These are phyloP conservation scores for Monascus ruber DNA, from an alignment of 2,329 filamentous ascomycete species.

Conservation along the genomic window DNA sequence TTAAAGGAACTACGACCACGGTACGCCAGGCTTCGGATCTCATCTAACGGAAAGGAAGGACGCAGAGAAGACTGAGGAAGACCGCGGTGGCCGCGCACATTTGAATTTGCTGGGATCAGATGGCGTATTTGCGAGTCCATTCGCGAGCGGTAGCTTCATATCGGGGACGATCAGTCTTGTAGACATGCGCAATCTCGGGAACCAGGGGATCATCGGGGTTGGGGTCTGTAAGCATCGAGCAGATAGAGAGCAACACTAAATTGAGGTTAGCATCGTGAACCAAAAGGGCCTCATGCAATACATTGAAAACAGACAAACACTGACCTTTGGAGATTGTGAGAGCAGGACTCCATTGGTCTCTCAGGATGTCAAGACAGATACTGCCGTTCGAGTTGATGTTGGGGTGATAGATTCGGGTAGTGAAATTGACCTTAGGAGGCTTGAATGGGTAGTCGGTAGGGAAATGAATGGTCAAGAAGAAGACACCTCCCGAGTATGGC, in stretches of 20 bases:
- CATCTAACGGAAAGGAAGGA: conserved; percentile 21
- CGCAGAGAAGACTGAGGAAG: conserved; percentile 15
- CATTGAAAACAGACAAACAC: conserved; percentile 6
- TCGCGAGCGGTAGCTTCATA: conserved; percentile 96
- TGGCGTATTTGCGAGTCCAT: conserved; percentile 99
- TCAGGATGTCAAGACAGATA: conserved; percentile 95
- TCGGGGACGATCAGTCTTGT: conserved; percentile 94
- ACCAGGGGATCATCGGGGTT: conserved; percentile 98
- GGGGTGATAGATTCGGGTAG: conserved; percentile 97
- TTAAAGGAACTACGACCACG: conserved; percentile 26
- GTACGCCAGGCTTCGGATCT: conserved; percentile 28
- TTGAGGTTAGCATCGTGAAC: conserved; percentile 4
- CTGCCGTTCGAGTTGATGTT: conserved; percentile 99
- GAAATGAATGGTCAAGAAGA: conserved; percentile 98
- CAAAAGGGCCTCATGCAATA: neutral
- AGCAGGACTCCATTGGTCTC: conserved; percentile 98
- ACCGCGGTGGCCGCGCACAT: conserved; percentile 13
- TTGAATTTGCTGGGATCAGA: conserved; percentile 44
- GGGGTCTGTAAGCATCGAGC: conserved; percentile 98
- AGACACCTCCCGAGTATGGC: conserved; percentile 95
- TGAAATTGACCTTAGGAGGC: conserved; percentile 99
- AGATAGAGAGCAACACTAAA: conserved; percentile 90
- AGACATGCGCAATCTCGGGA: conserved; percentile 97
- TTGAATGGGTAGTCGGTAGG: conserved; percentile 99
- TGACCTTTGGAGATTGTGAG: conserved; percentile 97